A percentile compares a stretch with the other conserved stretches of the same genome.
phyloP scores from a whole-genome alignment of 257 asterid genomes.

The Knoxia roxburghii region DNA sequence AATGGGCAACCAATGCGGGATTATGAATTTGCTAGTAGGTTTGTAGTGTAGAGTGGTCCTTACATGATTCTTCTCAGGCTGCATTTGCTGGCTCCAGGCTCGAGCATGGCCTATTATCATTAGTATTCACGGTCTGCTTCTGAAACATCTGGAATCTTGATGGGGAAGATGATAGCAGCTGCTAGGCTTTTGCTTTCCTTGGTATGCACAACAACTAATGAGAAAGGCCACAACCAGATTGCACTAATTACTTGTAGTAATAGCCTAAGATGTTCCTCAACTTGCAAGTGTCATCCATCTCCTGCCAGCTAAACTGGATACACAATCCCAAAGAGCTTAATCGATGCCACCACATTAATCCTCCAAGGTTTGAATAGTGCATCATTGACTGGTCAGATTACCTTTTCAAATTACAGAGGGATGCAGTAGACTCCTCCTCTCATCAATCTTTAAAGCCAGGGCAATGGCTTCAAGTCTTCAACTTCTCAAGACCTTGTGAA shows the following conservation, averaged over 20 bases:
- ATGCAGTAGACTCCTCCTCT: no score
- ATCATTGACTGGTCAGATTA: no score
- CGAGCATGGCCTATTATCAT: background rate
- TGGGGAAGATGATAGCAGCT: background rate
- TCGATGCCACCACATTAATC: no score
- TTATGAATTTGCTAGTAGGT: background rate
- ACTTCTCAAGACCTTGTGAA: no score
- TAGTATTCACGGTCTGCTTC: background rate
- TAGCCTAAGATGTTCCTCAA: conserved; percentile 2
- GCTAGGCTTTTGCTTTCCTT: conserved; percentile 1
- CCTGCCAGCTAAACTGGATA: background rate
- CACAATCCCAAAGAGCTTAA: no score
- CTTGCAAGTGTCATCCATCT: conserved; percentile 7
- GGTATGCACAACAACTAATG: background rate
- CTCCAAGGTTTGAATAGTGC: no score
- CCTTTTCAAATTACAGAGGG: background rate
- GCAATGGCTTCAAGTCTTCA: no score
- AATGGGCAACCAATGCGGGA: background rate
- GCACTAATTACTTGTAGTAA: conserved; percentile 2
- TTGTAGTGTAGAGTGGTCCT: conserved; percentile 12
- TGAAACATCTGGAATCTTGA: conserved; percentile 10
- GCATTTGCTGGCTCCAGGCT: background rate
- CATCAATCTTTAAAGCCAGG: no score
- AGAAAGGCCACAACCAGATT: background rate
- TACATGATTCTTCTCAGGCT: background rate